A percentile compares a stretch with the other conserved stretches of the same genome.
These are phyloP conservation scores for Thamnidium elegans DNA, from an alignment of 192 early-diverging fungal species.

Conservation along the genomic window DNA sequence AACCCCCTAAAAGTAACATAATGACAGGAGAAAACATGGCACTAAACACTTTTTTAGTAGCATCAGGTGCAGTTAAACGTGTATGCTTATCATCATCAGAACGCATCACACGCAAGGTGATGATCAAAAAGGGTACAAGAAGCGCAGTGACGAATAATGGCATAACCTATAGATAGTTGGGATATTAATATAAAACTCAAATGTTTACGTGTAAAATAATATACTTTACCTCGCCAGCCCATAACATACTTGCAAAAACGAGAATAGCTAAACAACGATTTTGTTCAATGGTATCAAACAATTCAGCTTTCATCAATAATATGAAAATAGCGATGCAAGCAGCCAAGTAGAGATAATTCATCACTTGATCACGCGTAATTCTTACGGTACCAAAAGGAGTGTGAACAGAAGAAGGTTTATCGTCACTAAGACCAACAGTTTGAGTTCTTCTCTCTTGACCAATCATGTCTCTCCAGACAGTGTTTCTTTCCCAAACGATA, in stretches of 20 bases:
- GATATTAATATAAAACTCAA: constrained; percentile 2
- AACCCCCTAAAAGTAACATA: constrained; percentile 94
- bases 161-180: constrained; percentile 57
- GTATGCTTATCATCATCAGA: constrained; percentile 47
- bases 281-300: constrained; percentile 75
- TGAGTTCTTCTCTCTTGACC: constrained; percentile 78
- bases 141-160: constrained; percentile 91
- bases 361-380: constrained; percentile 45
- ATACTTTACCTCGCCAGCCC: constrained; percentile 82
- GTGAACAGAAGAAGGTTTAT: constrained; percentile 27
- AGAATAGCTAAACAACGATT: constrained; percentile 91
- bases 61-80: constrained; percentile 69
- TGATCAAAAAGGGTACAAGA: constrained; percentile 83
- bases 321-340: constrained; percentile 61
- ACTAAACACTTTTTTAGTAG: constrained; percentile 82
- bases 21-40: constrained; percentile 96
- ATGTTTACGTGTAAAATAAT: neutral
- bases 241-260: constrained; percentile 83
- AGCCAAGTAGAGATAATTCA: constrained; percentile 38
- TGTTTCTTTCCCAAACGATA: constrained; percentile 95
- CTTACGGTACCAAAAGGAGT: constrained; percentile 52
- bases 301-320: constrained; percentile 49
- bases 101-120: constrained; percentile 82
- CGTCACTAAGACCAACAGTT: constrained; percentile 57
- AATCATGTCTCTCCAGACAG: constrained; percentile 97